phyloP scores from a whole-genome alignment of 75 land plant genomes.

The Pseudotsuga menziesii region DNA sequence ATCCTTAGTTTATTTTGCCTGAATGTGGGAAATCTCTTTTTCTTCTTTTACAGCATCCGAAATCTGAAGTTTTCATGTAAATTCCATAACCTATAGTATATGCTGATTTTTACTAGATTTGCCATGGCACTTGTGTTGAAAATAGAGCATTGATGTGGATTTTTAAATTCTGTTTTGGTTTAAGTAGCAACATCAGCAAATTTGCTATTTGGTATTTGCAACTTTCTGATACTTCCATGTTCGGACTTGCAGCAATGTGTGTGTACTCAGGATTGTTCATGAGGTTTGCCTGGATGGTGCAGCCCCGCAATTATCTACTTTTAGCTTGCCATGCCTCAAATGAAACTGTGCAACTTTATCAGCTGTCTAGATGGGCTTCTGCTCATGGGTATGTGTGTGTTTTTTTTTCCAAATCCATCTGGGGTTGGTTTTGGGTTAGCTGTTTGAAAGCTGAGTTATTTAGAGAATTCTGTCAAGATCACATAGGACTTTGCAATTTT shows the following conservation, averaged over 20 bases:
- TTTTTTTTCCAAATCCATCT: too few relatives aligned
- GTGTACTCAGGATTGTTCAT: constrained; percentile 81
- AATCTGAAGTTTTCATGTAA: too few relatives aligned
- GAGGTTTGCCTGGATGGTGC: constrained; percentile 99
- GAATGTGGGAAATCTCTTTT: too few relatives aligned
- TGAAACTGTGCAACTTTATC: constrained; percentile 90
- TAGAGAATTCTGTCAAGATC: too few relatives aligned
- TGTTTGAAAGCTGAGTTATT: too few relatives aligned
- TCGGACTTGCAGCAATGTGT: constrained; percentile 74
- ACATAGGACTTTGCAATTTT: too few relatives aligned
- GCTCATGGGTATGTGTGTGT: constrained; percentile 21
- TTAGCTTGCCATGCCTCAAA: constrained; percentile 84
- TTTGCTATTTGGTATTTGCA: not conserved
- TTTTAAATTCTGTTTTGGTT: not conserved
- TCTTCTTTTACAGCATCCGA: too few relatives aligned
- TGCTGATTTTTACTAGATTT: not conserved
- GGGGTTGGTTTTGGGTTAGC: too few relatives aligned
- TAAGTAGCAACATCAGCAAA: not conserved
- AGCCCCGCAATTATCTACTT: constrained; percentile 87
- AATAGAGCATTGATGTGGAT: not conserved
- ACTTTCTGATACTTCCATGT: not conserved
- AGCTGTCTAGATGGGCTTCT: constrained; percentile 79
- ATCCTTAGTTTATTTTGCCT: too few relatives aligned
- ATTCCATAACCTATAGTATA: not conserved
- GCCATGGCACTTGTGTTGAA: not conserved